Percentiles rank a stretch among this genome's conserved stretches.
phyloP scores from a whole-genome alignment of 2,329 filamentous ascomycete genomes.

The Mycosphaerella arachidis region DNA sequence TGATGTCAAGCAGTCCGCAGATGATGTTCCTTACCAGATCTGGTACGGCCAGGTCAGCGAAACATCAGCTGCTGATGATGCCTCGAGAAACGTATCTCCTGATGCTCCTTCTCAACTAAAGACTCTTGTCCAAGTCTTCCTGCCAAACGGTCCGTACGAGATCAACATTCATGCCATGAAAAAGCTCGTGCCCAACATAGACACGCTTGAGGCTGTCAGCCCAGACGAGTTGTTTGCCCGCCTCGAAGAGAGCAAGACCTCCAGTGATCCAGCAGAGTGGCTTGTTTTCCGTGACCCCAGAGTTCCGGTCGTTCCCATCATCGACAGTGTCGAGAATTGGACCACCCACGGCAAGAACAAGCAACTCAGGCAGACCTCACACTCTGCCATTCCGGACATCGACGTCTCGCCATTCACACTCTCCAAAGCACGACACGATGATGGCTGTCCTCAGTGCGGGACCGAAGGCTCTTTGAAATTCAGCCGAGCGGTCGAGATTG shows the following conservation, averaged over 20 bases:
- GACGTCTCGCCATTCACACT: slow-evolving; percentile 51
- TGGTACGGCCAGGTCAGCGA: slow-evolving; percentile 8
- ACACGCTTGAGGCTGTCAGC: slow-evolving; percentile 50
- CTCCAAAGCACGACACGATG: slow-evolving; percentile 61
- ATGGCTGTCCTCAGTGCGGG: slow-evolving; percentile 67
- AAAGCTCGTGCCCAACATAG: slow-evolving; percentile 60
- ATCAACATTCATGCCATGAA: slow-evolving; percentile 64
- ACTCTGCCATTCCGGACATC: background rate
- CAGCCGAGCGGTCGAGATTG: slow-evolving; percentile 77
- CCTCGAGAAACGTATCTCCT: slow-evolving; percentile 44
- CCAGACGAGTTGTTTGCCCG: background rate
- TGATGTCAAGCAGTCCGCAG: background rate
- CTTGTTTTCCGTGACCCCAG: slow-evolving; percentile 14
- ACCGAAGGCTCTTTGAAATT: slow-evolving; percentile 56
- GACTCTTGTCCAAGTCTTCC: slow-evolving; percentile 64
- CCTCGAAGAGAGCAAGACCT: background rate
- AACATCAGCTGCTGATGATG: background rate
- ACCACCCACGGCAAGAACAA: background rate
- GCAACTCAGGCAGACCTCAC: background rate
- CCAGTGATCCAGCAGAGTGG: background rate
- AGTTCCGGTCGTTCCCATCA: slow-evolving; percentile 7
- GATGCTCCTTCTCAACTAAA: slow-evolving; percentile 27
- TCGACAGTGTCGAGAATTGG: slow-evolving; percentile 1
- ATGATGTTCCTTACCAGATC: slow-evolving; percentile 7
- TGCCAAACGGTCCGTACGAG: slow-evolving; percentile 28